Evolutionary conservation across 1,139 yeast species (phyloP).

Genomic region (Candida pseudocylindracea): DNA sequence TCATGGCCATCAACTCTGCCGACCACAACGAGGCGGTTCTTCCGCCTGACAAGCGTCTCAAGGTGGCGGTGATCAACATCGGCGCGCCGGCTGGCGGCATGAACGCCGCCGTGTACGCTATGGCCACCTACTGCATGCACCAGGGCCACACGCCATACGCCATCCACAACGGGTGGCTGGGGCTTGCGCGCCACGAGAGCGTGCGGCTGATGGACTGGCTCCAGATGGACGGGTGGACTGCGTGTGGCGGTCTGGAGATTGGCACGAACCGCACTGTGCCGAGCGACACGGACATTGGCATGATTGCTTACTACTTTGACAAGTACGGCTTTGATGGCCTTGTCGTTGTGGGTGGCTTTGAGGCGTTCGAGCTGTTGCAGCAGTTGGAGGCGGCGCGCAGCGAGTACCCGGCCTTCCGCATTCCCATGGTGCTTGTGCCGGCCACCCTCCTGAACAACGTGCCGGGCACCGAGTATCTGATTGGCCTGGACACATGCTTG

Average conservation of each 20-base stretch:
- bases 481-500: slow-evolving; percentile 88
- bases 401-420: slow-evolving; percentile 72
- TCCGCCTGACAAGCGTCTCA: slow-evolving; percentile 4
- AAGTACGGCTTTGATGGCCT: slow-evolving; percentile 71
- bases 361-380: slow-evolving; percentile 67
- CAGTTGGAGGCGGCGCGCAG: slow-evolving; percentile 54
- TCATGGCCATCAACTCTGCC: slow-evolving; percentile 2
- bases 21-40: slow-evolving; percentile 3
- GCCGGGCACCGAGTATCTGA: slow-evolving; percentile 89
- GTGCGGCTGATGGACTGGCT: slow-evolving; percentile 63
- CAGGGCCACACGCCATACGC: slow-evolving; percentile 80
- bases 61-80: slow-evolving; percentile 37
- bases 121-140: slow-evolving; percentile 77
- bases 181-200: slow-evolving; percentile 62
- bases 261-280: slow-evolving; percentile 55
- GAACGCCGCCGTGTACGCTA: slow-evolving; percentile 83
- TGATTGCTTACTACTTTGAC: slow-evolving; percentile 67
- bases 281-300: slow-evolving; percentile 33
- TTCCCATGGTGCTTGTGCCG: slow-evolving; percentile 85
- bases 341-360: slow-evolving; percentile 86
- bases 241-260: slow-evolving; percentile 81
- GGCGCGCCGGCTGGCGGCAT: slow-evolving; percentile 98
- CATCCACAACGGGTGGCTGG: slow-evolving; percentile 83
- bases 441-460: slow-evolving; percentile 96
- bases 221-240: slow-evolving; percentile 78